Evolutionary conservation across 352 stramenopile genomes (phyloP).

Genomic region (Peronospora belbahrii): DNA sequence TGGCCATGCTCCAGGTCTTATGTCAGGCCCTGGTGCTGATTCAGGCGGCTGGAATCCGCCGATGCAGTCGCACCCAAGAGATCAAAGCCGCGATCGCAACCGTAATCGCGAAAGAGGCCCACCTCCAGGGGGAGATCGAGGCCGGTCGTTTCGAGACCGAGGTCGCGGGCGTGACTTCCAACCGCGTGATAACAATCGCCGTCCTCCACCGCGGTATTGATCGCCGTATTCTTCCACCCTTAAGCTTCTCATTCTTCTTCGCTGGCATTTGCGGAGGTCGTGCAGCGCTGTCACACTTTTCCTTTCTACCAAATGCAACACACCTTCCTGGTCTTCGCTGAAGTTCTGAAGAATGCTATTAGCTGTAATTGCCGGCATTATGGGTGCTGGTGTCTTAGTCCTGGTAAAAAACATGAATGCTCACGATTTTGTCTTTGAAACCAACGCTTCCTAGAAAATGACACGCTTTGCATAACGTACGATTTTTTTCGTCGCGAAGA

Average conservation of each 20-base stretch:
- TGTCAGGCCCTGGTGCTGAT: slow-evolving; percentile 20
- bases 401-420: slow-evolving; percentile 25
- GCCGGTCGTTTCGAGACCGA: slow-evolving; percentile 27
- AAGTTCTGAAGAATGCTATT: not conserved
- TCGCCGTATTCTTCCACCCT: slow-evolving; percentile 1
- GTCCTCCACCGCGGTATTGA: slow-evolving; percentile 30
- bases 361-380: not conserved
- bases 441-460: not conserved
- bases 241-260: slow-evolving; percentile 4
- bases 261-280: not conserved
- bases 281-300: slow-evolving; percentile 1
- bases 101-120: slow-evolving; percentile 30
- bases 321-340: slow-evolving; percentile 7
- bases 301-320: slow-evolving; percentile 7
- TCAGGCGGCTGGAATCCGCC: slow-evolving; percentile 19
- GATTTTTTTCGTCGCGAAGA: not conserved
- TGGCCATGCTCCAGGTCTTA: slow-evolving; percentile 16
- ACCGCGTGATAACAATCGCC: slow-evolving; percentile 23
- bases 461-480: not conserved
- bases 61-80: slow-evolving; percentile 25
- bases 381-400: slow-evolving; percentile 11
- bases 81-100: slow-evolving; percentile 42
- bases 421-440: slow-evolving; percentile 14
- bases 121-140: slow-evolving; percentile 18
- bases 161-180: slow-evolving; percentile 25